phyloP scores from a whole-genome alignment of 2,329 filamentous ascomycete genomes.

The Neophaeococcomyces mojaviensis region DNA sequence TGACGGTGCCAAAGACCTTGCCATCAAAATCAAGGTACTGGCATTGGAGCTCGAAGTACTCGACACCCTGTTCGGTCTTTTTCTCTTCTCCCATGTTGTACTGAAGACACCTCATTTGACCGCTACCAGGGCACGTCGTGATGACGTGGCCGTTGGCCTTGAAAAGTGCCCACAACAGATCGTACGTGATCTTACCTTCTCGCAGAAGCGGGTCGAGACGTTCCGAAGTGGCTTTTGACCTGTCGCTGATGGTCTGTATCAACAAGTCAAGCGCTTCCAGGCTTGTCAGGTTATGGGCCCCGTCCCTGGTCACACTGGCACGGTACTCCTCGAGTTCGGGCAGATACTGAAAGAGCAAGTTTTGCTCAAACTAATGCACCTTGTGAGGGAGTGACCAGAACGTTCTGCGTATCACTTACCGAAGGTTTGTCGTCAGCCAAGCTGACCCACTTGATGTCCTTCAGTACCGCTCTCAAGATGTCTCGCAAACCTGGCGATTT shows the following conservation, averaged over 20 bases:
- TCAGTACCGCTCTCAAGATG: constrained; percentile 26
- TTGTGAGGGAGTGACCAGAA: constrained; percentile 1
- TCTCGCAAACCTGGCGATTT: constrained; percentile 29
- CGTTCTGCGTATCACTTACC: constrained; percentile 16
- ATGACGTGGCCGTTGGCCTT: constrained; percentile 27
- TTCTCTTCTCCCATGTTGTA: constrained; percentile 22
- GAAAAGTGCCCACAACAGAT: constrained; percentile 32
- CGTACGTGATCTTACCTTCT: constrained; percentile 28
- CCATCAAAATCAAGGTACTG: constrained; percentile 28
- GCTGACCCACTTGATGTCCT: constrained; percentile 26
- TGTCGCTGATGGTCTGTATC: constrained; percentile 25
- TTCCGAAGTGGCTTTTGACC: constrained; percentile 15
- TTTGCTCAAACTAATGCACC: constrained; percentile 13
- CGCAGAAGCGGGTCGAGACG: constrained; percentile 25
- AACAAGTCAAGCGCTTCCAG: constrained; percentile 23
- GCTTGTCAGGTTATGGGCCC: not conserved
- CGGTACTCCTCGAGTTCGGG: constrained; percentile 18
- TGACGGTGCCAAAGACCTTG: constrained; percentile 22
- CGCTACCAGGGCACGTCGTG: constrained; percentile 17
- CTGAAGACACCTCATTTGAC: constrained; percentile 15
- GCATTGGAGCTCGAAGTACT: constrained; percentile 24
- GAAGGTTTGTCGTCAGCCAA: constrained; percentile 27
- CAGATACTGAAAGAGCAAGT: constrained; percentile 24
- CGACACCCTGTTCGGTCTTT: constrained; percentile 15
- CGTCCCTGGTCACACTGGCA: constrained; percentile 2